Conservation (phyloP, 495 filamentous ascomycete species). For the Aspergillus sclerotioniger region DNA sequence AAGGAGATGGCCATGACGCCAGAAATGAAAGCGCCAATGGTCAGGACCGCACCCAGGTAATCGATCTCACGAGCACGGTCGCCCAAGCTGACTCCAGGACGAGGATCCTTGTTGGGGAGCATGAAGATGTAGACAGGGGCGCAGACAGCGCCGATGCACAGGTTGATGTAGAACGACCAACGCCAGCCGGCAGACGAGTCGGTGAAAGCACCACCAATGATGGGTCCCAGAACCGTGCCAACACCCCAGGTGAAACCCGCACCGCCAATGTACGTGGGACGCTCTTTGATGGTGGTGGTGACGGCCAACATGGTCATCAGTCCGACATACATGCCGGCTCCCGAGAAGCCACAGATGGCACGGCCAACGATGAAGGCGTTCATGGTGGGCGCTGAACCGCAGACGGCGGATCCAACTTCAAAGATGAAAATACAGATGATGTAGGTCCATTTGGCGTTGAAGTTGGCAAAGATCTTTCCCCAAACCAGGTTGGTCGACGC, state of each 20-base stretch:
- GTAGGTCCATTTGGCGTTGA: constrained; percentile 51
- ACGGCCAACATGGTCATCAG: constrained; percentile 60
- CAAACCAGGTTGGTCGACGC: background rate
- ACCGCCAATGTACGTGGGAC: constrained; percentile 45
- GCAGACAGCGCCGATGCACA: constrained; percentile 47
- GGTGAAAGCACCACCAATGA: constrained; percentile 41
- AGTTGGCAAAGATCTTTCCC: constrained; percentile 17
- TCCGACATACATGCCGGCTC: constrained; percentile 73
- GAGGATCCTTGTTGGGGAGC: constrained; percentile 47
- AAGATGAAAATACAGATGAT: constrained; percentile 63
- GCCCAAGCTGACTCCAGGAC: constrained; percentile 30
- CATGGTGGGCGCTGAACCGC: constrained; percentile 64
- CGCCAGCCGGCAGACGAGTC: constrained; percentile 38
- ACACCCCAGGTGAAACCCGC: constrained; percentile 42
- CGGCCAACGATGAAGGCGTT: constrained; percentile 69
- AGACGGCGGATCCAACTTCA: constrained; percentile 68
- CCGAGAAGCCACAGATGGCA: constrained; percentile 70
- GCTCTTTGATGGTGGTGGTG: constrained; percentile 43
- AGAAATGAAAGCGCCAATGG: constrained; percentile 20
- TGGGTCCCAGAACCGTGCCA: constrained; percentile 43
- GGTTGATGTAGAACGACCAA: constrained; percentile 52
- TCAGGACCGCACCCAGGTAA: constrained; percentile 27
- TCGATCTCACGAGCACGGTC: constrained; percentile 39
- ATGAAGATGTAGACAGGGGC: constrained; percentile 56
- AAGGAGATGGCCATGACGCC: constrained; percentile 32